phyloP scores from a whole-genome alignment of 345 rosid genomes.

The Iberis pinnata region DNA sequence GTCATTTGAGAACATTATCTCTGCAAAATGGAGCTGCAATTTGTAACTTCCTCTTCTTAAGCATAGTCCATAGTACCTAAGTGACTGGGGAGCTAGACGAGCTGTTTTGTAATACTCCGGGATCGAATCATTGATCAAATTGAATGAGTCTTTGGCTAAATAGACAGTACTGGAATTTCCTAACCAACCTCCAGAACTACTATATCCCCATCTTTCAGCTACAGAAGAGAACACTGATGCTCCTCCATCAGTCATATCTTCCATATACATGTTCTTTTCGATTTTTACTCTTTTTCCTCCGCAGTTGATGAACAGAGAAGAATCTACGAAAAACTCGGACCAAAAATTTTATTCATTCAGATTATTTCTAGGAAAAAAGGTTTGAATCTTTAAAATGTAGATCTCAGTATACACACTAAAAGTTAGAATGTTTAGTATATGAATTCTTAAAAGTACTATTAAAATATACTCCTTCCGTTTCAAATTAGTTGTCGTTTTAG shows the following conservation, averaged over 20 bases:
- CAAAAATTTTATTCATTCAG: neutral
- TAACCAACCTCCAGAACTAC: conserved; percentile 58
- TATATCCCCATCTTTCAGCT: conserved; percentile 54
- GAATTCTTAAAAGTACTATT: no score
- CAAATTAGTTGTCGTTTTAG: no score
- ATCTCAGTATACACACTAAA: no score
- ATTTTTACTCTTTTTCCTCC: conserved; percentile 38
- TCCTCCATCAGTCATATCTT: conserved; percentile 37
- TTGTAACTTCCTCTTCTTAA: conserved; percentile 51
- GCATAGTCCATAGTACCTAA: conserved; percentile 77
- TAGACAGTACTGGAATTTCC: neutral
- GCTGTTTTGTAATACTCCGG: conserved; percentile 47
- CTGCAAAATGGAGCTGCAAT: conserved; percentile 77
- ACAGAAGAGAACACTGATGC: conserved; percentile 32
- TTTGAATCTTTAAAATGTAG: no score
- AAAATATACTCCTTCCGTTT: no score
- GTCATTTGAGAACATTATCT: conserved; percentile 58
- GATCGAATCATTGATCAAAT: conserved; percentile 29
- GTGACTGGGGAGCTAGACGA: conserved; percentile 63
- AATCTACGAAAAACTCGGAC: conserved; percentile 34
- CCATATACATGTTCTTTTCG: conserved; percentile 38
- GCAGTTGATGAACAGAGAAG: conserved; percentile 69
- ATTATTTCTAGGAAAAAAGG: no score
- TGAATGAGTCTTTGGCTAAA: conserved; percentile 27
- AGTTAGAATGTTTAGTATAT: no score